Conservation (phyloP, 2,329 filamentous ascomycete species). For the Aspergillus sp. region DNA sequence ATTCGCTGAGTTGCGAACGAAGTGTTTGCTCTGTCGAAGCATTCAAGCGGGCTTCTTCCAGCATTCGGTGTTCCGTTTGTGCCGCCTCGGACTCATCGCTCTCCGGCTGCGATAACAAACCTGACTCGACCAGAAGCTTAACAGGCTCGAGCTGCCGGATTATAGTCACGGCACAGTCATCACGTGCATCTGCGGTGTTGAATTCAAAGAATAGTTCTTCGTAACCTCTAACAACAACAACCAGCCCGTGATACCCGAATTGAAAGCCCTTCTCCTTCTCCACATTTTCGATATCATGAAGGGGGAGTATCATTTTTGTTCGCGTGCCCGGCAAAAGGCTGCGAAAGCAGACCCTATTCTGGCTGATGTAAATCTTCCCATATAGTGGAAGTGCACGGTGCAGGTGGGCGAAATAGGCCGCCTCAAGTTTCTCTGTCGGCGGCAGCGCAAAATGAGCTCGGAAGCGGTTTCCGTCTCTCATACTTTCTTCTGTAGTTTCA, state of each 20-base stretch:
- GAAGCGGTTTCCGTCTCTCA: conserved; percentile 66
- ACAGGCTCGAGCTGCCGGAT: conserved; percentile 73
- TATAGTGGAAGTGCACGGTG: conserved; percentile 87
- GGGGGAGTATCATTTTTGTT: conserved; percentile 86
- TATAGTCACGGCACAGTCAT: conserved; percentile 84
- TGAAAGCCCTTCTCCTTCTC: conserved; percentile 94
- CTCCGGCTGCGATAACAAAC: conserved; percentile 66
- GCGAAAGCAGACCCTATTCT: conserved; percentile 85
- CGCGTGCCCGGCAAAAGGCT: conserved; percentile 85
- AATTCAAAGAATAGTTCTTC: conserved; percentile 98
- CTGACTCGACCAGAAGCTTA: conserved; percentile 69
- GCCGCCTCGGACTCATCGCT: conserved; percentile 71
- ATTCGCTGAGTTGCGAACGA: conserved; percentile 26
- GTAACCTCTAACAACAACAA: conserved; percentile 88
- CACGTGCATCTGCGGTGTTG: conserved; percentile 69
- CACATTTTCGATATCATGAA: conserved; percentile 89
- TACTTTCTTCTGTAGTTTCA: conserved; percentile 56
- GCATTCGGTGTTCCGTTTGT: conserved; percentile 74
- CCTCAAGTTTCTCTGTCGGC: conserved; percentile 75
- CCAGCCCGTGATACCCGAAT: conserved; percentile 84
- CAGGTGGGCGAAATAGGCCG: conserved; percentile 91
- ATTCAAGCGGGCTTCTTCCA: conserved; percentile 69
- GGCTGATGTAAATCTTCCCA: conserved; percentile 93
- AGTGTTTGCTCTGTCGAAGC: conserved; percentile 35
- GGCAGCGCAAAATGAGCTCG: conserved; percentile 89